phyloP scores from a whole-genome alignment of 108 stramenopile species.

The Skeletonema potamos region DNA sequence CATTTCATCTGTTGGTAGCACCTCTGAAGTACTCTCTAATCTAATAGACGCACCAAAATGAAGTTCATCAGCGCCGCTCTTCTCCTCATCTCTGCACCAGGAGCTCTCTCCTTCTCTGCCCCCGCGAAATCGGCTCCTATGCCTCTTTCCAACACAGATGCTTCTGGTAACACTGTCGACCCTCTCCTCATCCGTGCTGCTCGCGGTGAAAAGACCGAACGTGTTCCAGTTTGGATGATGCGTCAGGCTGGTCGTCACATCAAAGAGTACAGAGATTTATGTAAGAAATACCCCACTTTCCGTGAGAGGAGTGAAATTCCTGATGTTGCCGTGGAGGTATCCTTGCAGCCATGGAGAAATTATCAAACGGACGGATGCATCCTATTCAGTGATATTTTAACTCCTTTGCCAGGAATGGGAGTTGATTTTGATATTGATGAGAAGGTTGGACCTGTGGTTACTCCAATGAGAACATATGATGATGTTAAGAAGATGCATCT shows the following conservation, averaged over 20 bases:
- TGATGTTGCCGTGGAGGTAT: constrained; percentile 97
- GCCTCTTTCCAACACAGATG: constrained; percentile 24
- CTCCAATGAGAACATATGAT: constrained; percentile 77
- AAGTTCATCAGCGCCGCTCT: constrained; percentile 24
- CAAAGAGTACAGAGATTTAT: constrained; percentile 93
- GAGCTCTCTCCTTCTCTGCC: constrained; percentile 38
- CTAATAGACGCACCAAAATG: constrained; percentile 10
- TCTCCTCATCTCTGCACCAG: constrained; percentile 10
- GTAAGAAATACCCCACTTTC: constrained; percentile 95
- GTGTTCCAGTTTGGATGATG: constrained; percentile 99
- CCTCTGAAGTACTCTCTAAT: neutral
- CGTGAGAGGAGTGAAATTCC: constrained; percentile 94
- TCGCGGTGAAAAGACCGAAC: constrained; percentile 92
- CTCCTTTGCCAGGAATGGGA: constrained; percentile 96
- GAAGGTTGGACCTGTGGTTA: constrained; percentile 80
- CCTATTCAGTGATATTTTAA: constrained; percentile 97
- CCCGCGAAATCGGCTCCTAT: constrained; percentile 3
- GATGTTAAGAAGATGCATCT: constrained; percentile 77
- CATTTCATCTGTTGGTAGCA: neutral
- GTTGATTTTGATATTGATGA: constrained; percentile 96
- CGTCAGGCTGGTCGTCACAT: constrained; percentile 99
- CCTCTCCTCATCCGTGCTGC: constrained; percentile 96
- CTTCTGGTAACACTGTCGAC: constrained; percentile 43
- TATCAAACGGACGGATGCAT: constrained; percentile 98
- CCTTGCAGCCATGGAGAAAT: constrained; percentile 94